Evolutionary conservation across 306 rosid genomes (phyloP), one percentile per base, ranked within the genome.

Genomic region (Vigna radiata): DNA sequence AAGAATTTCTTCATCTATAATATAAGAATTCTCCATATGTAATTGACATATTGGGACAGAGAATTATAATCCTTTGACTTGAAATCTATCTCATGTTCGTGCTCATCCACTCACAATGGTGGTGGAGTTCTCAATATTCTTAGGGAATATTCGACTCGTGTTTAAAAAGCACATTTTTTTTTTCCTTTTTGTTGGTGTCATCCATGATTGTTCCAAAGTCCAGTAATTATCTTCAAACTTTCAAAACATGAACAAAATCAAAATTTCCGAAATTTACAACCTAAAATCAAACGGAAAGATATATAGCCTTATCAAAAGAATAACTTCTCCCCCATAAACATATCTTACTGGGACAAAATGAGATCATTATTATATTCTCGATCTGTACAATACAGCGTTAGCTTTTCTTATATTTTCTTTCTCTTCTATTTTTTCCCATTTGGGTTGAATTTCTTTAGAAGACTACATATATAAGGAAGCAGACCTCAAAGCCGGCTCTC

Each of bases 321-420:
- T 13, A 7, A 36, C 41, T 25, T 25, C 17, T 4, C 39, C 8
- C 8, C 36, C 58, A 65, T 48, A 39, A 65, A 72, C 60, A 78
- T 74, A 73, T 83, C 25, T 50, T 37, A 46, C 49, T 65, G 14
- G 73, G 19, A 70, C 72, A 47, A 80, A 71, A 58, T 64, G 31
- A 76, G 29, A 41, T 44, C 23, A 66, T n/a, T 29, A 61, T 29
- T 19, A 68, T 79, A 65, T 72, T 59, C 19, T 76, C 29, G 33
- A 55, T 55, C 79, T 84, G 77, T 84, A 84, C 85, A 80, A 76
- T 72, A 66, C 14, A 41, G 15, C 60, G 12, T 29, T 17, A 69
- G 73, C 19, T 44, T 10, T 75, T 53, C 37, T 39, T 61, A 17
- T 37, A 47, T 55, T 29, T 54, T 63, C 62, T 48, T 41, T 59